Evolutionary conservation across 202 grass and related monocot genomes (phyloP), one percentile per base, ranked within the genome.

Genomic region (Carex arenaria): DNA sequence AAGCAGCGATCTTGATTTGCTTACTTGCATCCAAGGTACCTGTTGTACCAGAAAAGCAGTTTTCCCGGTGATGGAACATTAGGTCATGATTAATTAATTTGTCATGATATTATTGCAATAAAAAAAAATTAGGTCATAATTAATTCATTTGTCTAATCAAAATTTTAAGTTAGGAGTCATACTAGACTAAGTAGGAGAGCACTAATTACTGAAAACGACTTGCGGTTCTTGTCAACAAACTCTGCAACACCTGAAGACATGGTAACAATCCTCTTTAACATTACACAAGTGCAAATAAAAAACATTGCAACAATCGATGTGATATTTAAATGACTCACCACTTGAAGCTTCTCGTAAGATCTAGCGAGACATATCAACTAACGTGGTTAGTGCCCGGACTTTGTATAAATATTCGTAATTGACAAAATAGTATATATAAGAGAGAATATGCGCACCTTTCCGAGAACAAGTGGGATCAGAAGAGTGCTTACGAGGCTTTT

Each of bases 1-100:
- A 36, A 94, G 89, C 70, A 94, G 60, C 7, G 87, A 88, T 90
- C 92, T 91, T 59, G 89, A 94, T 88, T 77, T 91, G 86, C 92
- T 94, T 84, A 94, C 89, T 92, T 94, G 92, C 75, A 94, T 94
- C 92, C 92, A 94, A 85, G 92, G 92, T 63, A 94, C 92, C 92
- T 91, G 61, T 84, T 82, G 73, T 86, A 86, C 15, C 7, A 65
- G 53, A 73, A 80, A 15, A 76, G 0, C 28, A 59, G 26, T 19
- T 61, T 65, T 7, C 32, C 13, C 13, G 7, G 64, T 74, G 40
- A 49, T 79, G 10, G 64, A 69, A 36, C 26, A 45, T 34, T 17
- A 45, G 7, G 76, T 20, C 77, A 61, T 23, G 82, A 83, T 22
- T 36, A 36, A 45, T 84, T 36, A 9, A 82, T 53, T 88, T 85